Evolutionary conservation across 495 filamentous ascomycete genomes (phyloP).

Genomic region (Hypoxylon crocopeplum): DNA sequence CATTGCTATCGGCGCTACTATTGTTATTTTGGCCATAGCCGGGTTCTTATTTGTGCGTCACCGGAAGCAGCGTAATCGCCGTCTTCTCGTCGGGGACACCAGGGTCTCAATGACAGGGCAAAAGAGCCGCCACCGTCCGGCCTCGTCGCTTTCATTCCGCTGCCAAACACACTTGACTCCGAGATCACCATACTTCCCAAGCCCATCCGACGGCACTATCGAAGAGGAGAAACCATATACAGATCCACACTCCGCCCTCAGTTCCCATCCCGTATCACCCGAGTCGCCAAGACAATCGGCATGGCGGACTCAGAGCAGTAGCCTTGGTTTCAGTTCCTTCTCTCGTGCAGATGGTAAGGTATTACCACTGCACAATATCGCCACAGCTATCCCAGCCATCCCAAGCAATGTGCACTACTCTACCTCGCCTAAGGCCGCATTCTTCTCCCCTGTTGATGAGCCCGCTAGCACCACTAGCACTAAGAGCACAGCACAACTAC

Average conservation of each 20-base stretch:
- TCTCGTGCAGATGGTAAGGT: constrained; percentile 1
- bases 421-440: constrained; percentile 39
- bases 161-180: constrained; percentile 56
- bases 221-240: constrained; percentile 36
- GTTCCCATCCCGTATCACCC: constrained; percentile 28
- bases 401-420: constrained; percentile 42
- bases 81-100: constrained; percentile 39
- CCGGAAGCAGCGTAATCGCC: constrained; percentile 49
- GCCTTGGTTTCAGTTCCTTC: not conserved
- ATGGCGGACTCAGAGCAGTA: constrained; percentile 7
- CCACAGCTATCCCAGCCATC: constrained; percentile 35
- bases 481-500: constrained; percentile 46
- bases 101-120: constrained; percentile 20
- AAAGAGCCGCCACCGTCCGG: constrained; percentile 39
- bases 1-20: constrained; percentile 42
- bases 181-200: constrained; percentile 47
- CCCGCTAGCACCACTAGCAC: constrained; percentile 41
- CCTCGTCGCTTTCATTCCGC: constrained; percentile 55
- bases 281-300: constrained; percentile 12
- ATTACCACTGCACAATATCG: constrained; percentile 25
- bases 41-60: constrained; percentile 45
- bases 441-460: constrained; percentile 43
- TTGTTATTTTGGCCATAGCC: constrained; percentile 40
- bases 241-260: constrained; percentile 19
- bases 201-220: constrained; percentile 15